Conservation (phyloP, 768 basidiomycete species). For the Suillus subalutaceus region DNA sequence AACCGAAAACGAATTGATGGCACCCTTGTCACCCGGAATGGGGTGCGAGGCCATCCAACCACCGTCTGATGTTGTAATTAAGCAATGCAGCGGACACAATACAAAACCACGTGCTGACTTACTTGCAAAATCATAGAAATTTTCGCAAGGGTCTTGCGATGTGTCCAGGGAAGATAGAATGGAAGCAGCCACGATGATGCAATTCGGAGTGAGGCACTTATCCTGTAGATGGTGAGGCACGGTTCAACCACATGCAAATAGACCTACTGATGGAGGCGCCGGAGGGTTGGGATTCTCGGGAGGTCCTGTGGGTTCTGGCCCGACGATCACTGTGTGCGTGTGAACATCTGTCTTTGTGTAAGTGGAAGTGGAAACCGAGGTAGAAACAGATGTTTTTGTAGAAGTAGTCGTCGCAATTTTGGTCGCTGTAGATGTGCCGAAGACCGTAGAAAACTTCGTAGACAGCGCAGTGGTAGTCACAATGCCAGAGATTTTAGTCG, state of each 20-base stretch:
- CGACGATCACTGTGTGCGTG: constrained; percentile 44
- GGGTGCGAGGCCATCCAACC: constrained; percentile 87
- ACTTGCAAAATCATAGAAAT: constrained; percentile 95
- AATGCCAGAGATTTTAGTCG: constrained; percentile 33
- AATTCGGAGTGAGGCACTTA: constrained; percentile 75
- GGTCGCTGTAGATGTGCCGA: constrained; percentile 39
- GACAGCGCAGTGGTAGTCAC: constrained; percentile 36
- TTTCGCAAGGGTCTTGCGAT: constrained; percentile 89
- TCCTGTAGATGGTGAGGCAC: constrained; percentile 42
- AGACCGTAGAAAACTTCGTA: constrained; percentile 34
- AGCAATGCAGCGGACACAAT: constrained; percentile 13
- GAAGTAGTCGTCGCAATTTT: constrained; percentile 44
- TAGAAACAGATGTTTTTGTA: constrained; percentile 41
- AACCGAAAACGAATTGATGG: constrained; percentile 70
- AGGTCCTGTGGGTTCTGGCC: constrained; percentile 42
- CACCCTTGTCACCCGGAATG: constrained; percentile 83
- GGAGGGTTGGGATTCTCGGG: constrained; percentile 56
- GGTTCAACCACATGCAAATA: neutral
- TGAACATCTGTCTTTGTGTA: constrained; percentile 39
- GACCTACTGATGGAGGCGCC: constrained; percentile 53
- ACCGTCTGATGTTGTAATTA: constrained; percentile 54
- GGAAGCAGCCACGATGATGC: constrained; percentile 80
- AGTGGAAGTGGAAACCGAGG: constrained; percentile 35
- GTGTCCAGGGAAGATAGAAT: constrained; percentile 83
- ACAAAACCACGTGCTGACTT: constrained; percentile 35